Conservation (phyloP, 352 stramenopile genomes). For the Hyaloperonospora brassicae region DNA sequence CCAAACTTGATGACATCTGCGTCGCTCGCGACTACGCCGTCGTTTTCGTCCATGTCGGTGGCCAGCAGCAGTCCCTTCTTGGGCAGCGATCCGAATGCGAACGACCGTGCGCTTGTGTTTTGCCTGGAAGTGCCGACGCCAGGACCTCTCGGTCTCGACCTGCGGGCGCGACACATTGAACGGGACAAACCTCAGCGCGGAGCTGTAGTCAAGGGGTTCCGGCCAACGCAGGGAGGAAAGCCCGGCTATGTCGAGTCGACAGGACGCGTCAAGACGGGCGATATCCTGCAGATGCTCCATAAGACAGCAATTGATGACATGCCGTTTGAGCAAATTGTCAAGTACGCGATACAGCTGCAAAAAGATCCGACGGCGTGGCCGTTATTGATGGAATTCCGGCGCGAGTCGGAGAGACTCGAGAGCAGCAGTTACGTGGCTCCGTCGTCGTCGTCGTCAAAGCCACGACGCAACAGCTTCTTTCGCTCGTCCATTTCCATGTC, state of each 20-base stretch:
- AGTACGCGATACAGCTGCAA: constrained; percentile 66
- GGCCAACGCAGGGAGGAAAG: constrained; percentile 38
- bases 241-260: constrained; percentile 68
- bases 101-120: constrained; percentile 59
- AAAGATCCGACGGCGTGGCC: constrained; percentile 60
- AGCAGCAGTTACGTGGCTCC: constrained; percentile 14
- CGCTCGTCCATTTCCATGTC: constrained; percentile 53
- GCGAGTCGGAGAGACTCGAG: constrained; percentile 38
- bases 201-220: constrained; percentile 75
- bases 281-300: constrained; percentile 78
- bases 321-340: constrained; percentile 78
- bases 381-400: constrained; percentile 67
- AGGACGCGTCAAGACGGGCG: constrained; percentile 60
- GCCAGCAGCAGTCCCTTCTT: constrained; percentile 36
- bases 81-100: constrained; percentile 44
- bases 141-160: constrained; percentile 61
- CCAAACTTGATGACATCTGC: constrained; percentile 25
- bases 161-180: constrained; percentile 65
- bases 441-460: constrained; percentile 17
- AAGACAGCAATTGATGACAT: constrained; percentile 71
- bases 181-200: constrained; percentile 66
- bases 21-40: constrained; percentile 34
- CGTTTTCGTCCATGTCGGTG: constrained; percentile 24
- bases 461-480: constrained; percentile 70
- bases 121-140: constrained; percentile 61